Conservation (phyloP, 495 filamentous ascomycete genomes). For the Viridothelium virens region DNA sequence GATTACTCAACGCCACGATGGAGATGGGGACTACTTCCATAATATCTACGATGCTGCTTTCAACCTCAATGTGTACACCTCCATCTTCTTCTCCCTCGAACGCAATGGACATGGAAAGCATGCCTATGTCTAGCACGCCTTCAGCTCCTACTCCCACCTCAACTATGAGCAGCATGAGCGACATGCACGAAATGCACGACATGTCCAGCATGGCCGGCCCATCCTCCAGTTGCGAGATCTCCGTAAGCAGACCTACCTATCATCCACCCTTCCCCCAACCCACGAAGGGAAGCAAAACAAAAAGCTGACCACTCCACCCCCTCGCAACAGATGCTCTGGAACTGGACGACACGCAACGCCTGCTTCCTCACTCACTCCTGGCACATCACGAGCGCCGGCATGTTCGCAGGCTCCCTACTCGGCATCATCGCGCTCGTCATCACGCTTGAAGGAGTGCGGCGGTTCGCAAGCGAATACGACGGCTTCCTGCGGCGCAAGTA, state of each 20-base stretch:
- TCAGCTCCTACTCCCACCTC: not conserved
- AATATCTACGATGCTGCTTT: too few relatives aligned
- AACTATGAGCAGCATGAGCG: not conserved
- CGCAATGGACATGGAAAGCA: not conserved
- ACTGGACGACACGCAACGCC: conserved; percentile 49
- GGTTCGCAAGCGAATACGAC: conserved; percentile 49
- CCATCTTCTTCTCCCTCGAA: not conserved
- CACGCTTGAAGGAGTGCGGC: conserved; percentile 45
- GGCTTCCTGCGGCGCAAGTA: conserved; percentile 33
- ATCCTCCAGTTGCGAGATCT: conserved; percentile 37
- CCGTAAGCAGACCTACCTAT: conserved; percentile 28
- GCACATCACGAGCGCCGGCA: conserved; percentile 41
- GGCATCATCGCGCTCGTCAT: conserved; percentile 49
- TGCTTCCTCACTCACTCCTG: conserved; percentile 45
- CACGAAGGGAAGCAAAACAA: not conserved
- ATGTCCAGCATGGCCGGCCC: conserved; percentile 22
- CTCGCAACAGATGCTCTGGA: conserved; percentile 49
- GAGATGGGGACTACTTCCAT: not conserved
- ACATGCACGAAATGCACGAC: conserved; percentile 11
- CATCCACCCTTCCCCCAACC: not conserved
- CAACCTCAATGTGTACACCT: not conserved
- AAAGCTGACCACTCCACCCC: conserved; percentile 12
- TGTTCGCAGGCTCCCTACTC: conserved; percentile 52
- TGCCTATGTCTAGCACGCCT: not conserved
- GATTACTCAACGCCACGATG: conserved; percentile 6